Evolutionary conservation across 306 rosid genomes (phyloP), one percentile per base, ranked within the genome.

Genomic region (Adenanthera pavonina): DNA sequence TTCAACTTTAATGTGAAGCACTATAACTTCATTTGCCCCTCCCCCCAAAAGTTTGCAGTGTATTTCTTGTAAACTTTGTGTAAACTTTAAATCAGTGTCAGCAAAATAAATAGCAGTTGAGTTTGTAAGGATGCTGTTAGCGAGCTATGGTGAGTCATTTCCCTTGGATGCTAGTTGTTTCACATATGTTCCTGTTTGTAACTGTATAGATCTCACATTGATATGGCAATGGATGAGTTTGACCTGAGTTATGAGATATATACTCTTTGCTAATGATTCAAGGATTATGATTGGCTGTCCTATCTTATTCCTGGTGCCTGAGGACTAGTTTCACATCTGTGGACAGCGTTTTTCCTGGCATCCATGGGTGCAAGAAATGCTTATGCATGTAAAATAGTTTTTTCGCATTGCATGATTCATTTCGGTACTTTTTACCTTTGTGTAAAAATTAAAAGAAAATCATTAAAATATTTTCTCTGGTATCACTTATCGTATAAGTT

Each of bases 1-100:
- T 48, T 14, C 36, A 56, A 56, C 30, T 25, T 25, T 25, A 25
- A 25, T 25, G 30, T 25, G 30, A 25, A 25, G 62, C 33, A n/a
- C 19, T 7, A 3, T n/a, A n/a, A 56, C 62, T 56, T 19, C 10
- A 19, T 17, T 17, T 17, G 10, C 19, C 62, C 62, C 62, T n/a
- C 11, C 12, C 62, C 33, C 10, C 33, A 56, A 56, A 56, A 56
- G 17, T 12, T 71, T 15, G 36, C 12, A 3, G 49, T 19, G 38
- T 2, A 52, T 68, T 79, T 78, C 57, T 59, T 69, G 69, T 60
- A 60, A 69, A 25, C 35, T 80, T 76, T 76, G 47, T 64, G 67
- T 67, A 48, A 75, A 49, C 53, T 68, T 52, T 47, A 20, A 54
- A 30, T n/a, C 69, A 60, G 7, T n/a, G 53, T 79, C 78, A 47